Conservation (phyloP, 2,329 filamentous ascomycete species). For the Penicillium corylophilum region DNA sequence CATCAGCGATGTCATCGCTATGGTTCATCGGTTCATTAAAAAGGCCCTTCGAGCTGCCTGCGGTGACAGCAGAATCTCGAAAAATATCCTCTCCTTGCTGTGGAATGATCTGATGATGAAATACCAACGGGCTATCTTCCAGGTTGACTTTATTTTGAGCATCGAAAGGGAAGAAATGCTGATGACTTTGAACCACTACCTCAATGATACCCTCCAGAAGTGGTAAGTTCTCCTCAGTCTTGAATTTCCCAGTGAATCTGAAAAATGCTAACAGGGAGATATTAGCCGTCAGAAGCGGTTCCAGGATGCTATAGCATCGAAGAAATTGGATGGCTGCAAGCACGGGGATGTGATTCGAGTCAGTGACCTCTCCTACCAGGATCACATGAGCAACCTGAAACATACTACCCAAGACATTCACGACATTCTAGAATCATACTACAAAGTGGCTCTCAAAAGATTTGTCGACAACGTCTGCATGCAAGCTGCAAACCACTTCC, state of each 20-base stretch:
- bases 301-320: background rate
- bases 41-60: slow-evolving; percentile 46
- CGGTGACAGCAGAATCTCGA: slow-evolving; percentile 44
- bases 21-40: slow-evolving; percentile 56
- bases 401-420: slow-evolving; percentile 53
- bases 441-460: slow-evolving; percentile 59
- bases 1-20: slow-evolving; percentile 51
- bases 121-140: slow-evolving; percentile 39
- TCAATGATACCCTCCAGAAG: slow-evolving; percentile 48
- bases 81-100: slow-evolving; percentile 44
- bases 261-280: background rate
- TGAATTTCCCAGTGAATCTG: background rate
- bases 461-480: slow-evolving; percentile 64
- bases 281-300: background rate
- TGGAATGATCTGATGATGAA: slow-evolving; percentile 45
- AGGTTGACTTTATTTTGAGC: slow-evolving; percentile 53
- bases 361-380: slow-evolving; percentile 1
- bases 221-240: slow-evolving; percentile 19
- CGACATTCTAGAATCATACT: slow-evolving; percentile 61
- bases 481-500: slow-evolving; percentile 56
- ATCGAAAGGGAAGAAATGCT: slow-evolving; percentile 51
- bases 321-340: background rate
- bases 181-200: slow-evolving; percentile 53
- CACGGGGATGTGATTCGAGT: slow-evolving; percentile 1
- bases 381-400: slow-evolving; percentile 17